Evolutionary conservation across 2,329 filamentous ascomycete species (phyloP).

Genomic region (Pseudomassariella vexata): DNA sequence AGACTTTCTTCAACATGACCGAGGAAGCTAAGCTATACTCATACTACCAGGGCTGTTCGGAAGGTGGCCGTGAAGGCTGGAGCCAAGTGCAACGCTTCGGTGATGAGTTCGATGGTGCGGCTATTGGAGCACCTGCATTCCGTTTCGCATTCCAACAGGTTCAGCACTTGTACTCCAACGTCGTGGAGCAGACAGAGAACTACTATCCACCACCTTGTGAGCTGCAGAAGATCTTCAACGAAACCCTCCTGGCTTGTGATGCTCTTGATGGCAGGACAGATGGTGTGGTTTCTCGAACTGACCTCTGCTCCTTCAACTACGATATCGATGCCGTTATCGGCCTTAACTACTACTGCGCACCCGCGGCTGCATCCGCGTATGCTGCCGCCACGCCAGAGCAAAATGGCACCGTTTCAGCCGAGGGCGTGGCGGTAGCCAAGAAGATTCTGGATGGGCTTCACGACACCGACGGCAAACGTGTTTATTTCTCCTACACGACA

Average conservation of each 20-base stretch:
- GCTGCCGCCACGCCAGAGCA: slow-evolving; percentile 16
- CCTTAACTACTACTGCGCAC: slow-evolving; percentile 32
- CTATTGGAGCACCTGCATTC: slow-evolving; percentile 40
- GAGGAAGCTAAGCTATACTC: slow-evolving; percentile 28
- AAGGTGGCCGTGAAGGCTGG: slow-evolving; percentile 43
- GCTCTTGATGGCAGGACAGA: slow-evolving; percentile 48
- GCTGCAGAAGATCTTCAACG: slow-evolving; percentile 41
- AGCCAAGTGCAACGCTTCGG: slow-evolving; percentile 46
- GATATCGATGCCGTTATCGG: slow-evolving; percentile 40
- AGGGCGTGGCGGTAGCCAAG: slow-evolving; percentile 23
- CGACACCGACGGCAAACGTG: slow-evolving; percentile 27
- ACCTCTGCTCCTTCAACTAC: slow-evolving; percentile 29
- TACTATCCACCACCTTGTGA: slow-evolving; percentile 39
- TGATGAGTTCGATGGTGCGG: slow-evolving; percentile 39
- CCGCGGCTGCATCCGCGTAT: slow-evolving; percentile 32
- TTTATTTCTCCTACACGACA: slow-evolving; percentile 28
- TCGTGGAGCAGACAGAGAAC: slow-evolving; percentile 30
- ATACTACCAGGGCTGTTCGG: slow-evolving; percentile 50
- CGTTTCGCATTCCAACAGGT: slow-evolving; percentile 39
- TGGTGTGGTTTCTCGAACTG: slow-evolving; percentile 39
- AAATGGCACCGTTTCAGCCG: slow-evolving; percentile 21
- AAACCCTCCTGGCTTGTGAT: slow-evolving; percentile 49
- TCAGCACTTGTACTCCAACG: slow-evolving; percentile 31
- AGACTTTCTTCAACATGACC: slow-evolving; percentile 31
- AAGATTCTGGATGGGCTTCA: slow-evolving; percentile 28